A percentile compares a stretch with the other conserved stretches of the same genome.
Evolutionary conservation across 805 yeast genomes (phyloP).

Genomic region (Kazachstania kunashirensis): DNA sequence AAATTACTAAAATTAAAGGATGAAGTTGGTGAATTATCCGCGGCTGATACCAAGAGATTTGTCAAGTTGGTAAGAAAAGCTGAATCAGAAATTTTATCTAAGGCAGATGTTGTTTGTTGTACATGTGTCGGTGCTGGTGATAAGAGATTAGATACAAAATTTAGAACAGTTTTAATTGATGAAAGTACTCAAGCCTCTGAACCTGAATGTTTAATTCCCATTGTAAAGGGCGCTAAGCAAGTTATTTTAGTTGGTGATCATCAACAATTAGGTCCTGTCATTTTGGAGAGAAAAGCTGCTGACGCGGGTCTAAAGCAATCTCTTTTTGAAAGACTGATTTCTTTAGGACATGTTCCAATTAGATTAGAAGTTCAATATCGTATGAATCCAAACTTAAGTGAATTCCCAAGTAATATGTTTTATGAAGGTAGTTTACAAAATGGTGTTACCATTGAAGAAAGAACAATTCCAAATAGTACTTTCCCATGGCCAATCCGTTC

Average conservation of each 20-base stretch:
- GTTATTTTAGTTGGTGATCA: conserved; percentile 91
- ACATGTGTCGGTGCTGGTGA: conserved; percentile 94
- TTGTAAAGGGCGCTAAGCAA: conserved; percentile 82
- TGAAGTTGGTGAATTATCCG: conserved; percentile 60
- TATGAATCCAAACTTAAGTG: conserved; percentile 84
- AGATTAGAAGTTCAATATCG: conserved; percentile 88
- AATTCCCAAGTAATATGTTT: conserved; percentile 83
- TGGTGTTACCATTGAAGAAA: conserved; percentile 73
- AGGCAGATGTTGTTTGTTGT: conserved; percentile 74
- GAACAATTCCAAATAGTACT: conserved; percentile 42
- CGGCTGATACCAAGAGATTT: conserved; percentile 40
- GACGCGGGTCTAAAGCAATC: conserved; percentile 84
- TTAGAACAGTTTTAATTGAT: conserved; percentile 77
- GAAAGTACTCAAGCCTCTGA: conserved; percentile 93
- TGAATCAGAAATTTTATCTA: conserved; percentile 42
- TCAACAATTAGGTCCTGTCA: conserved; percentile 90
- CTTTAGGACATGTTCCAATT: conserved; percentile 75
- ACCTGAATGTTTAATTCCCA: conserved; percentile 83
- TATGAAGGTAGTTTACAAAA: conserved; percentile 88
- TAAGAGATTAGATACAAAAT: conserved; percentile 46
- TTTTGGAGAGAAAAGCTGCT: conserved; percentile 68
- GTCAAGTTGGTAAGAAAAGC: conserved; percentile 34
- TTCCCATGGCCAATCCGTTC: conserved; percentile 90
- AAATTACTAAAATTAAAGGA: conserved; percentile 49
- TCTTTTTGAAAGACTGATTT: conserved; percentile 73